These are phyloP conservation scores for Tubosaeta sp. DNA, from an alignment of 768 basidiomycete species.

Conservation along the genomic window DNA sequence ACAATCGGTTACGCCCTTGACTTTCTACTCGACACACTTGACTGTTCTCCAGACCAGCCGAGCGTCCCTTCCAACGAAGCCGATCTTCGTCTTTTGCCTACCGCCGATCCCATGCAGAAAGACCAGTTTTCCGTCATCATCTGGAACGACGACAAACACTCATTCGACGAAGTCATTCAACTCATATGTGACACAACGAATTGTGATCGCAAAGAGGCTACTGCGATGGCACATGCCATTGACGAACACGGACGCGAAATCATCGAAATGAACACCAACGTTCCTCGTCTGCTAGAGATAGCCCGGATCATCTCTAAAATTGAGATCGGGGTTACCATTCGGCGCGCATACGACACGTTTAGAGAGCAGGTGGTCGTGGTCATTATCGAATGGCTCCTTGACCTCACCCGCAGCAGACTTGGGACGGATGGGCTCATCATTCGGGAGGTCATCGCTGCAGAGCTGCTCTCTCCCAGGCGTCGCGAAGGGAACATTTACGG, in stretches of 20 bases:
- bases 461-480: conserved; percentile 60
- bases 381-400: conserved; percentile 82
- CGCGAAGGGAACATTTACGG: conserved; percentile 47
- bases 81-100: conserved; percentile 68
- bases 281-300: conserved; percentile 61
- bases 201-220: conserved; percentile 54
- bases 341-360: conserved; percentile 83
- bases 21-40: conserved; percentile 78
- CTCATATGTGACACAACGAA: conserved; percentile 55
- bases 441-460: conserved; percentile 67
- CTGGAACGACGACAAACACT: conserved; percentile 98
- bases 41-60: conserved; percentile 77
- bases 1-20: conserved; percentile 78
- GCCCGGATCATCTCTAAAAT: conserved; percentile 80
- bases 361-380: conserved; percentile 80
- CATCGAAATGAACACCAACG: conserved; percentile 63
- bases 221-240: conserved; percentile 51
- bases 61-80: conserved; percentile 61
- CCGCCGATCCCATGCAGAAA: conserved; percentile 73
- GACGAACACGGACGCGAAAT: conserved; percentile 82
- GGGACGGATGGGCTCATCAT: conserved; percentile 64
- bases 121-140: conserved; percentile 79
- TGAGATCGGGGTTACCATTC: conserved; percentile 87
- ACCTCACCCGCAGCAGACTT: conserved; percentile 69
- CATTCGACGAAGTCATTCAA: conserved; percentile 80